Base-by-base conservation (phyloP, 2,329 filamentous ascomycete species). In the Fusarium denticulatum region DNA sequence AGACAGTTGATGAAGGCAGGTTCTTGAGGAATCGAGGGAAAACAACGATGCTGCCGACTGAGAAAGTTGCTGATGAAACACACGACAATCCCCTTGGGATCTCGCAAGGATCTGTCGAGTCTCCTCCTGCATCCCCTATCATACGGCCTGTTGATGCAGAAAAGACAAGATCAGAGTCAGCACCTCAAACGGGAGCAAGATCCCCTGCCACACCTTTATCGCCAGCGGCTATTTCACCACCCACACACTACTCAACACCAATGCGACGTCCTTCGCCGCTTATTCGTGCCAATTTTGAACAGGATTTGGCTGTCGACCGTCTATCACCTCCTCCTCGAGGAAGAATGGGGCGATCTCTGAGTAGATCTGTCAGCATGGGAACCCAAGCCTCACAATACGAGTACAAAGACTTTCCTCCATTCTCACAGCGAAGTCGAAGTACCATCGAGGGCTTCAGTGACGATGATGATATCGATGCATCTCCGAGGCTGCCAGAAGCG, bases 291-390 rank as follows among this genome's bases (percentile, higher is more conserved):
- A 80, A 80, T 37, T 76, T 83, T 15, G 82, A 84, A 11, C 82
- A 83, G 46, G 82, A 83, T 24, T 78, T 83, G 3, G 81, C 81
- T 26, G 78, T 83, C 3, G 81, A 84, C 55, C 78, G 82, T 8
- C 74, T 84, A 6, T 84, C 82, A 0, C 82, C 82, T 1, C 81
- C 81, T 12, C 58, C 80, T 1, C 73, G 80, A 5, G 79, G 79
- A 5, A 69, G 78, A 5, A 76, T 78, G 36, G 78, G 80, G 1
- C 73, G 78, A 1, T 78, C 81, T 1, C 67, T 83, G 1, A 82
- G 80, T n/a, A 78, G 82, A 3, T 83, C 82, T 9, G 77, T 78
- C 28, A 83, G 81, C 56, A 69, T 81, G 61, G 82, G 79, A 11
- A 82, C 77, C 47, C 80, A 79, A 28, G 71, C 69, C 20, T 80